Percentiles rank a stretch among this genome's conserved stretches.
These are phyloP conservation scores for Citropsis articulata DNA, from an alignment of 345 rosid species.

Conservation along the genomic window DNA sequence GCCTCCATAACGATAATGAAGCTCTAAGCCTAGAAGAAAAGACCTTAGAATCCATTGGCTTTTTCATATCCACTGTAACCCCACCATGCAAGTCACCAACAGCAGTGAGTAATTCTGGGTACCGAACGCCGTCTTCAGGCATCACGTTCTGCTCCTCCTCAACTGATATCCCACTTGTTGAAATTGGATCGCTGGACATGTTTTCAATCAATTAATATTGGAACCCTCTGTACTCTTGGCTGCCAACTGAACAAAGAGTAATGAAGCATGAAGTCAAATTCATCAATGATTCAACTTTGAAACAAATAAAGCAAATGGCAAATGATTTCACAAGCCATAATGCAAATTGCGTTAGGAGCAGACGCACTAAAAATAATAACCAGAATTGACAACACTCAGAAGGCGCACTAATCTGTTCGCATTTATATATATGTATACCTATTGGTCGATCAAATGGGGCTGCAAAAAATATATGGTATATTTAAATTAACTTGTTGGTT, in stretches of 20 bases:
- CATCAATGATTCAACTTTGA: not conserved
- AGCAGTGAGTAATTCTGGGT: conserved; percentile 32
- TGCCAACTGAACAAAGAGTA: conserved; percentile 6
- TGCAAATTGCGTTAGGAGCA: not conserved
- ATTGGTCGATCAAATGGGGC: no score
- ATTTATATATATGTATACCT: not conserved
- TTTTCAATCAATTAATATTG: not conserved
- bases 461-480: no score
- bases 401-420: not conserved
- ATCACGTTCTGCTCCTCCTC: conserved; percentile 12
- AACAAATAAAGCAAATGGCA: not conserved
- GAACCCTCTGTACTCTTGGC: not conserved
- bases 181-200: conserved; percentile 9
- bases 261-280: not conserved
- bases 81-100: conserved; percentile 54
- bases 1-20: conserved; percentile 53
- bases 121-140: conserved; percentile 17
- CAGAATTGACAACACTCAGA: not conserved
- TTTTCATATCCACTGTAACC: conserved; percentile 38
- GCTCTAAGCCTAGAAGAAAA: conserved; percentile 47
- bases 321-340: not conserved
- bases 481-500: no score
- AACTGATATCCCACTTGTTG: conserved; percentile 15
- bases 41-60: conserved; percentile 36
- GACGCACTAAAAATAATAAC: not conserved